Percentiles rank a stretch among this genome's conserved stretches.
Evolutionary conservation across 306 rosid species (phyloP).

Genomic region (Cucurbita ficifolia): DNA sequence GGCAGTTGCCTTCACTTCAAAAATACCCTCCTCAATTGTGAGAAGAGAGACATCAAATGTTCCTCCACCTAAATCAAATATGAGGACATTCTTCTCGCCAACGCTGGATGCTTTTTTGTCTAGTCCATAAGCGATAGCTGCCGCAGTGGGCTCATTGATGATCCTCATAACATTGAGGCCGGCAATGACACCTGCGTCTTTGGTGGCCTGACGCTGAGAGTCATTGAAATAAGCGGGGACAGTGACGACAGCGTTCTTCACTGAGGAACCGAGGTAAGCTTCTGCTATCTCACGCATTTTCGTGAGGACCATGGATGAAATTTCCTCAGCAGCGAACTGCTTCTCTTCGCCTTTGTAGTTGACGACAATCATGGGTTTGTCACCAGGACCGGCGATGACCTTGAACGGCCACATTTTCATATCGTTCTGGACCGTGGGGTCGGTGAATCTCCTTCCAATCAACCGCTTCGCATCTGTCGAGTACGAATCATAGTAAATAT

Average conservation of each 20-base stretch:
- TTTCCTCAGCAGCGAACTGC: constrained; percentile 48
- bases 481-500: background rate
- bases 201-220: constrained; percentile 63
- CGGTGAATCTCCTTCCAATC: constrained; percentile 61
- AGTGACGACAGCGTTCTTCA: constrained; percentile 70
- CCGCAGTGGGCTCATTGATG: constrained; percentile 63
- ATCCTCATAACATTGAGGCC: constrained; percentile 55
- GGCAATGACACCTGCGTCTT: constrained; percentile 58
- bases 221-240: constrained; percentile 76
- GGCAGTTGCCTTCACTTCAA: constrained; percentile 62
- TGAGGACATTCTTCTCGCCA: constrained; percentile 51
- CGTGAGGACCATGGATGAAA: constrained; percentile 49
- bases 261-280: constrained; percentile 46
- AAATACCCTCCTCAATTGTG: constrained; percentile 62
- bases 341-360: constrained; percentile 48
- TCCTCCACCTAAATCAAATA: constrained; percentile 33
- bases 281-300: constrained; percentile 89
- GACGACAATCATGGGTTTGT: constrained; percentile 53
- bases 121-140: constrained; percentile 57
- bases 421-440: constrained; percentile 57
- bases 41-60: constrained; percentile 54
- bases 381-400: constrained; percentile 34
- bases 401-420: constrained; percentile 70
- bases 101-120: constrained; percentile 47
- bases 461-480: constrained; percentile 61